Evolutionary conservation across 176 grass and related monocot genomes (phyloP), one percentile per base, ranked within the genome.

Genomic region (Juncus inflexus): DNA sequence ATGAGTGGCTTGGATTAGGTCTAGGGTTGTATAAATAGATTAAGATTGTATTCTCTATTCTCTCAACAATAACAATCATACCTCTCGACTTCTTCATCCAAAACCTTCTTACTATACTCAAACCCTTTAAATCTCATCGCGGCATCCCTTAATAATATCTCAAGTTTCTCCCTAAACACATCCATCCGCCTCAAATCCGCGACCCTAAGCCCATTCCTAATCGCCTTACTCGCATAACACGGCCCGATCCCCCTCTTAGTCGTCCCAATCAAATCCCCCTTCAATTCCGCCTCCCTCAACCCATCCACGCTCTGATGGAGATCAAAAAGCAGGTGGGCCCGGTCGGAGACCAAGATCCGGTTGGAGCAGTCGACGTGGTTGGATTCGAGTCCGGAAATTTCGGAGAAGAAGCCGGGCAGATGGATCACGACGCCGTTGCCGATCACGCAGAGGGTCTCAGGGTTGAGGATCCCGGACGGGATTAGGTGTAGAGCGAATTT

Each of bases 391-490:
- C 82, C 70, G 28, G 90, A 77, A 9, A 97, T 91, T 67, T 97
- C 92, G 66, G 91, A 70, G 12, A 97, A 97, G 42, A 97, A 79
- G 4, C 87, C 85, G 58, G 92, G 92, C 76, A 97, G 87, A 58
- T 97, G 92, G 59, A 97, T 76, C 9, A 84, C 92, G 67, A 74
- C 82, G 60, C 92, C 92, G 67, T 89, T 97, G 61, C 87, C 92
- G 75, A 97, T 82, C 9, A 97, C 85, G 42, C 87, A 97, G 1
- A 81, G 63, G 11, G 87, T 86, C 14, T 86, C 84, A 53, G 86
- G 84, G 74, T 97, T 89, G 50, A 97, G 79, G 50, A 97, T 97
- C 11, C 92, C 92, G 35, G 92, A 97, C 4, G 87, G 92, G 79
- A 97, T 83, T 61, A 97, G 84, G 74, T 97, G 87, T 5, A 97